Base-by-base conservation (phyloP, 2,329 filamentous ascomycete species). In the Incumbomyces delicatus region DNA sequence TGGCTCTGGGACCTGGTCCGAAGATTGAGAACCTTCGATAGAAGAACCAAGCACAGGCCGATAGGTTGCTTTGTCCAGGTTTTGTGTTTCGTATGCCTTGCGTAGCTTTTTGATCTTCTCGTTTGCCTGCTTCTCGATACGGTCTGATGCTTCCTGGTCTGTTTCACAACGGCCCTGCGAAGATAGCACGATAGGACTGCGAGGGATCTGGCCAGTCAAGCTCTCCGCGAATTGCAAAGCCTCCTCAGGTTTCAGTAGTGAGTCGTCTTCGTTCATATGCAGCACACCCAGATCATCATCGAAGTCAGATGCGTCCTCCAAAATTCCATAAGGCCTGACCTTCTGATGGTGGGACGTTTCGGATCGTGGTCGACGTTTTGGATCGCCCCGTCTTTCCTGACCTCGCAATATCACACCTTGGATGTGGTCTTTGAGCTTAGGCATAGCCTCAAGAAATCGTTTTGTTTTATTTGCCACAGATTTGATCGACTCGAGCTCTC, bases 391-490 rank as follows among this genome's bases (percentile, higher is more conserved):
- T 40, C 60, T 53, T 31, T 60, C 53, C 16, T 56, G 60, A 38
- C 56, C 48, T 10, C 66, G 64, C 35, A 70, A 59, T n/a, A 70
- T 54, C 27, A 63, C 53, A 18, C 60, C 65, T 51, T 71, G 67
- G 42, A 65, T 60, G 41, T 63, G 66, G 12, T 70, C 67, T 27
- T 59, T 62, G 27, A 64, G 47, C 44, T 62, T 61, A 14, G 67
- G 68, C 56, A 70, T 65, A 14, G 56, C 50, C 11, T 59, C 60
- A 35, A 70, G 53, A 5, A 60, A 61, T 11, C 58, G 54, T 20
- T 68, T 55, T 1, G 68, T 70, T 31, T 56, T 52, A 5, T 65
- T 64, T 5, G 67, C 66, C 10, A 47, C 51, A 4, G 52, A 34
- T 38, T 60, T 53, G 16, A 69, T 51, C 38, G 48, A 34, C 16